Percentiles rank a stretch among this genome's conserved stretches.
Evolutionary conservation across 2,329 filamentous ascomycete genomes (phyloP).

Genomic region (Clarireedia homoeocarpa): DNA sequence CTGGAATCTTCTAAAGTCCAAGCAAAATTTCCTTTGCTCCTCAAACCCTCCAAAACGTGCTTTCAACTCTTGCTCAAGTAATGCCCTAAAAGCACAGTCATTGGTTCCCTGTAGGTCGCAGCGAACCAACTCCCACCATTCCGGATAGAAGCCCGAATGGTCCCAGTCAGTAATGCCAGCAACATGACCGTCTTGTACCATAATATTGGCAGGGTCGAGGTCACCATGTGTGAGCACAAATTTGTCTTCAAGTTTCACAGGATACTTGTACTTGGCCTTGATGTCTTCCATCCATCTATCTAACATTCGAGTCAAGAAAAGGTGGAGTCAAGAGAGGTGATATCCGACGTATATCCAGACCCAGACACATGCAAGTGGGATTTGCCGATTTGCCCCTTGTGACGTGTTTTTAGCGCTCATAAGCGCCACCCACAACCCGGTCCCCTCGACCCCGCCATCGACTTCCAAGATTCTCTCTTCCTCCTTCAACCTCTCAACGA

Average conservation of each 20-base stretch:
- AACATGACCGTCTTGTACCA: conserved; percentile 1
- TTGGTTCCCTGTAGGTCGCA: too few species aligned
- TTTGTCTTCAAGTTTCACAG: not conserved
- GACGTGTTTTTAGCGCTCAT: not conserved
- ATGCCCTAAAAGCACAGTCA: too few species aligned
- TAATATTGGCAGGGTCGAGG: not conserved
- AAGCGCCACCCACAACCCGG: not conserved
- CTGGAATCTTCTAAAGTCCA: too few species aligned
- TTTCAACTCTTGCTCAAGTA: too few species aligned
- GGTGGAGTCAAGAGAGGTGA: too few species aligned
- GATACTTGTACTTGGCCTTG: not conserved
- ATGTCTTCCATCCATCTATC: not conserved
- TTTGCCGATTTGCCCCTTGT: not conserved
- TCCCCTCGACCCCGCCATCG: not conserved
- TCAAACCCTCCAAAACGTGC: too few species aligned
- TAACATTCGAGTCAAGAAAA: not conserved
- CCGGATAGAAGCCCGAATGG: not conserved
- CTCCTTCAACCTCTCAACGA: not conserved
- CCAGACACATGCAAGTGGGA: too few species aligned
- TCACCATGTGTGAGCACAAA: conserved; percentile 2
- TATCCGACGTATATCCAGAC: not conserved
- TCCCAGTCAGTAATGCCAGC: conserved; percentile 1
- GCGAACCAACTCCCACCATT: not conserved
- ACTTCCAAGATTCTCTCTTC: not conserved
- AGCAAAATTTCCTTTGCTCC: too few species aligned